phyloP scores from a whole-genome alignment of 176 grass and related monocot species.

The Oryza coarctata region DNA sequence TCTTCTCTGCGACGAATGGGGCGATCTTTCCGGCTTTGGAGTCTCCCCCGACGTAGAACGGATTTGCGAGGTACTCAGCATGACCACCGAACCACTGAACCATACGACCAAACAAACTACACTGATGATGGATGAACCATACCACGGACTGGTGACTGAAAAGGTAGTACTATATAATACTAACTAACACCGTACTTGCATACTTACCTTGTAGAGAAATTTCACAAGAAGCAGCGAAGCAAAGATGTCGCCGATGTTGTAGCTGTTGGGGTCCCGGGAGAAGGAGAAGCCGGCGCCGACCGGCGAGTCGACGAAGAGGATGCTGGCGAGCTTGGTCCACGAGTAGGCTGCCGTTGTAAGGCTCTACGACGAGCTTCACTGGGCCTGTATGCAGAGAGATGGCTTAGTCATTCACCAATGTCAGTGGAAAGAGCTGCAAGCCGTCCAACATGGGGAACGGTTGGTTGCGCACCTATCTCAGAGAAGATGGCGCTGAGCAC shows the following conservation, averaged over 20 bases:
- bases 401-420: too few relatives aligned
- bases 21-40: neutral
- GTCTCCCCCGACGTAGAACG: neutral
- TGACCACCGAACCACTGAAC: constrained; percentile 10
- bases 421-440: too few relatives aligned
- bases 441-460: too few relatives aligned
- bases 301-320: constrained; percentile 21
- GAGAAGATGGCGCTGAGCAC: too few relatives aligned
- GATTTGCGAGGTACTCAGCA: neutral
- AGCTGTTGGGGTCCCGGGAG: neutral
- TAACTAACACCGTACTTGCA: too few relatives aligned
- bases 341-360: neutral
- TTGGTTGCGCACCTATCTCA: too few relatives aligned
- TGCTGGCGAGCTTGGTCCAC: neutral
- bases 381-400: neutral
- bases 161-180: too few relatives aligned
- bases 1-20: neutral
- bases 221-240: neutral
- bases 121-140: neutral
- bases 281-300: neutral
- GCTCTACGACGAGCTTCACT: neutral
- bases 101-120: too few relatives aligned
- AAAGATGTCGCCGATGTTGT: neutral
- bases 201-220: neutral
- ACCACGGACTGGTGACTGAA: neutral